A percentile compares a stretch with the other conserved stretches of the same genome.
Evolutionary conservation across 2,329 filamentous ascomycete genomes (phyloP).

Genomic region (Dactylellina parvicollis): DNA sequence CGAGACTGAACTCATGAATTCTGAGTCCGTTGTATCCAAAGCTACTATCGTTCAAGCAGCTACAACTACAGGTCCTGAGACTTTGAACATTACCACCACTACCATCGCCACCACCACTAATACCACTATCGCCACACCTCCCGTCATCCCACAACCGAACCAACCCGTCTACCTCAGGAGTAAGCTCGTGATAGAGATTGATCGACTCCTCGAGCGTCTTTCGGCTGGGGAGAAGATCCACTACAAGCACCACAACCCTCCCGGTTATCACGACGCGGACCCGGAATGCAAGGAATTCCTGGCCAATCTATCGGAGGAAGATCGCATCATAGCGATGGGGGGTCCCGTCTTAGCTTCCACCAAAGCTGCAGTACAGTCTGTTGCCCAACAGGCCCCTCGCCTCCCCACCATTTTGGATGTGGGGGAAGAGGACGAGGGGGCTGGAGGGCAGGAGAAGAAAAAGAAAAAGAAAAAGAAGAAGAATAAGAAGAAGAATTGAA

Average conservation of each 20-base stretch:
- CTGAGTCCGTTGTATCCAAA: no score
- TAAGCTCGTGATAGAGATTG: slow-evolving; percentile 12
- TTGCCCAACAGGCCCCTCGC: background rate
- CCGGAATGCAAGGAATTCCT: slow-evolving; percentile 32
- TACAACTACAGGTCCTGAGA: no score
- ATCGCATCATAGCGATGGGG: background rate
- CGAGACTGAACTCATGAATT: no score
- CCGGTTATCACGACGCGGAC: slow-evolving; percentile 28
- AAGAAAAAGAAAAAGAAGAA: background rate
- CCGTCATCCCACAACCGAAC: no score
- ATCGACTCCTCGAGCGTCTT: slow-evolving; percentile 8
- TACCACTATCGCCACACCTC: no score
- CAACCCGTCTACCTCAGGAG: background rate
- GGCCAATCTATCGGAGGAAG: background rate
- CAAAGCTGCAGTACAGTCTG: background rate
- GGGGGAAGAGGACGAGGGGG: background rate
- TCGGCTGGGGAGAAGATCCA: slow-evolving; percentile 20
- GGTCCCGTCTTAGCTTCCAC: background rate
- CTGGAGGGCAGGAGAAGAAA: no score
- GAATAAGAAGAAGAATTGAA: background rate
- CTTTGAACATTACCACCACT: no score
- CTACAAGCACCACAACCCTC: slow-evolving; percentile 35
- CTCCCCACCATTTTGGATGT: background rate
- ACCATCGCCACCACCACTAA: no score
- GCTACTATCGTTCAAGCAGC: no score